Percentiles rank a stretch among this genome's conserved stretches.
Evolutionary conservation across 2,329 filamentous ascomycete species (phyloP).

Genomic region (Zarea fungicola): DNA sequence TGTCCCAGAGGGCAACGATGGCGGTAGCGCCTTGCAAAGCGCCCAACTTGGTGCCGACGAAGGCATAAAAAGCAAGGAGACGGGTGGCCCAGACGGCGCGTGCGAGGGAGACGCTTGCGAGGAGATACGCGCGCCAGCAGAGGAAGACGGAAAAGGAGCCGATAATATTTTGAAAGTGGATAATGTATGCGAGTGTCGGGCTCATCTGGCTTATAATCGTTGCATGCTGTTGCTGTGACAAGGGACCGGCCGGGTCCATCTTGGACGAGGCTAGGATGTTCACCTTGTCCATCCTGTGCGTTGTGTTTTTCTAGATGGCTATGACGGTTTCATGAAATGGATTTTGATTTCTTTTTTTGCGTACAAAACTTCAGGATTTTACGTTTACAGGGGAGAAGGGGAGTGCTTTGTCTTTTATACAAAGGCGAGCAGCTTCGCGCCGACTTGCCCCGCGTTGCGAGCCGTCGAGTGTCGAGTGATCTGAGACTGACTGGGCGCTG

Average conservation of each 20-base stretch:
- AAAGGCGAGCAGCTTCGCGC: neutral
- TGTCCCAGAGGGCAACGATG: slow-evolving; percentile 32
- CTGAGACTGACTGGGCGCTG: neutral
- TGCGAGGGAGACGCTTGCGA: slow-evolving; percentile 24
- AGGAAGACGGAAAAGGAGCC: slow-evolving; percentile 26
- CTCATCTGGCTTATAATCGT: slow-evolving; percentile 26
- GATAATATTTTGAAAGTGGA: slow-evolving; percentile 32
- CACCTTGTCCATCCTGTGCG: slow-evolving; percentile 31
- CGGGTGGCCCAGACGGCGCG: slow-evolving; percentile 21
- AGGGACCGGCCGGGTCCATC: slow-evolving; percentile 24
- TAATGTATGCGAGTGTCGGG: slow-evolving; percentile 29
- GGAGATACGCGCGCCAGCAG: slow-evolving; percentile 26
- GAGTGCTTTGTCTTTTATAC: neutral
- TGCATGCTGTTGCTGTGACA: neutral
- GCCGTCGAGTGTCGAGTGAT: neutral
- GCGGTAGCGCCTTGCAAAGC: slow-evolving; percentile 24
- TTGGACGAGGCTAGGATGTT: slow-evolving; percentile 34
- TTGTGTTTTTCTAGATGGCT: too few species aligned
- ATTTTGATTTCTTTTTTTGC: too few species aligned
- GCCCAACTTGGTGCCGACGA: slow-evolving; percentile 25
- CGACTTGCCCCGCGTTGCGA: neutral
- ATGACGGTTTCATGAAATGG: too few species aligned
- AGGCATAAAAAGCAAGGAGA: slow-evolving; percentile 22
- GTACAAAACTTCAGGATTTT: neutral
- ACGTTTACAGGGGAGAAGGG: neutral